phyloP scores from a whole-genome alignment of 352 stramenopile genomes.

The Salisapilia sapeloensis region DNA sequence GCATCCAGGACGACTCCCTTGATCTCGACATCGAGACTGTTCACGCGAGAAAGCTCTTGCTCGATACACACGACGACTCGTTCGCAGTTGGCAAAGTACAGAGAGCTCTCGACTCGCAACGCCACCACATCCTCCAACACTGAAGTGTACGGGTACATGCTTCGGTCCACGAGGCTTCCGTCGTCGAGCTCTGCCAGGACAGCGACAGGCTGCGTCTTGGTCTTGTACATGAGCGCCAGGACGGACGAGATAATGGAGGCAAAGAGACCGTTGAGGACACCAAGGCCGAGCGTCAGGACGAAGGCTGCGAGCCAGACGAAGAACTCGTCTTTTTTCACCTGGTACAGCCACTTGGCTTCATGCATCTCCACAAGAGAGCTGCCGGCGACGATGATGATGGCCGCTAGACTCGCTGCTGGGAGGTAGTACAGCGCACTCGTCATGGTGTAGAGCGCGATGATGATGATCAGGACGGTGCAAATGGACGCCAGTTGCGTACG shows the following conservation, averaged over 20 bases:
- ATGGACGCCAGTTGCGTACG: constrained; percentile 70
- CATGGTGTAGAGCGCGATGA: constrained; percentile 68
- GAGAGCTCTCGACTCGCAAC: constrained; percentile 25
- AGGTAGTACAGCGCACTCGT: constrained; percentile 76
- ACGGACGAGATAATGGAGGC: constrained; percentile 34
- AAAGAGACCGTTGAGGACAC: constrained; percentile 26
- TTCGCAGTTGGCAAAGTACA: constrained; percentile 50
- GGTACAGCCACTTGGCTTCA: constrained; percentile 73
- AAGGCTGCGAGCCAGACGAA: constrained; percentile 31
- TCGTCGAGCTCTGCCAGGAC: constrained; percentile 22
- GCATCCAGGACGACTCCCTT: constrained; percentile 26
- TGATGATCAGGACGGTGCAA: constrained; percentile 65
- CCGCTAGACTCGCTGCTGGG: constrained; percentile 46
- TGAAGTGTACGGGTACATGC: constrained; percentile 8
- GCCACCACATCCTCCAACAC: constrained; percentile 14
- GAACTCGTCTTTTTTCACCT: constrained; percentile 32
- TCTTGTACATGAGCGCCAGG: constrained; percentile 39
- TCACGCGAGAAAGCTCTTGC: constrained; percentile 12
- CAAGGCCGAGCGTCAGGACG: constrained; percentile 22
- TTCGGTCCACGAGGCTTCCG: constrained; percentile 13
- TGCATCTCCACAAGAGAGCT: constrained; percentile 76
- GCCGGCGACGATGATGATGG: constrained; percentile 83
- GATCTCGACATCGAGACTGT: constrained; percentile 6
- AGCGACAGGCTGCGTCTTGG: constrained; percentile 13
- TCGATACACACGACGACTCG: constrained; percentile 16